Evolutionary conservation across 2,329 filamentous ascomycete genomes (phyloP).

Genomic region (Colletotrichum sp.): DNA sequence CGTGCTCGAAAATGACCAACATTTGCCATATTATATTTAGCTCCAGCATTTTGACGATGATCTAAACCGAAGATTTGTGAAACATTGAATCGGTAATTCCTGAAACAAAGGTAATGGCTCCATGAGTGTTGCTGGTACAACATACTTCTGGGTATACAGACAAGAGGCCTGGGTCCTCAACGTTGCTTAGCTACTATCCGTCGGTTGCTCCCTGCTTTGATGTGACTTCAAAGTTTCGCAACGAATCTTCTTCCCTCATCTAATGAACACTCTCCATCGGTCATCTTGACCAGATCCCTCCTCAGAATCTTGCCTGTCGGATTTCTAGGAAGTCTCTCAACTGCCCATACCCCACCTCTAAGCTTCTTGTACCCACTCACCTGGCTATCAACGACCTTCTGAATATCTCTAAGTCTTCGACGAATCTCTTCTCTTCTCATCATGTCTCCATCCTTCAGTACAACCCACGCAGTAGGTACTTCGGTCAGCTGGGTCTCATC

Average conservation of each 20-base stretch:
- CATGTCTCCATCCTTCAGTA: constrained; percentile 28
- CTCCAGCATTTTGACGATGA: background rate
- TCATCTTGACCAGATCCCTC: constrained; percentile 35
- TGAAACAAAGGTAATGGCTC: background rate
- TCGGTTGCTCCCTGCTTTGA: background rate
- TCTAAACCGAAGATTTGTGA: background rate
- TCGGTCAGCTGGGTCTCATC: constrained; percentile 43
- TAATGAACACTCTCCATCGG: constrained; percentile 33
- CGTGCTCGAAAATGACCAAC: rapidly evolving
- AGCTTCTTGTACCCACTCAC: constrained; percentile 48
- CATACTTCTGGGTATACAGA: background rate
- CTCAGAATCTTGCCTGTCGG: constrained; percentile 42
- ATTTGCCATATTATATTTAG: background rate
- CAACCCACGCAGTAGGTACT: constrained; percentile 42
- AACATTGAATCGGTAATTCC: background rate
- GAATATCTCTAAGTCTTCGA: constrained; percentile 17
- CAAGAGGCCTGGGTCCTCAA: background rate
- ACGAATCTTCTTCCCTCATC: constrained; percentile 1
- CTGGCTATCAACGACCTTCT: constrained; percentile 31
- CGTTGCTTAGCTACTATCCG: background rate
- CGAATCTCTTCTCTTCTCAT: background rate
- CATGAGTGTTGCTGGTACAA: background rate
- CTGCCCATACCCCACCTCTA: constrained; percentile 39
- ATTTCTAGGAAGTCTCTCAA: constrained; percentile 37
- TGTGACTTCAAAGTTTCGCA: constrained; percentile 1